phyloP scores from a whole-genome alignment of 306 rosid species.

The Medicago lupulina region DNA sequence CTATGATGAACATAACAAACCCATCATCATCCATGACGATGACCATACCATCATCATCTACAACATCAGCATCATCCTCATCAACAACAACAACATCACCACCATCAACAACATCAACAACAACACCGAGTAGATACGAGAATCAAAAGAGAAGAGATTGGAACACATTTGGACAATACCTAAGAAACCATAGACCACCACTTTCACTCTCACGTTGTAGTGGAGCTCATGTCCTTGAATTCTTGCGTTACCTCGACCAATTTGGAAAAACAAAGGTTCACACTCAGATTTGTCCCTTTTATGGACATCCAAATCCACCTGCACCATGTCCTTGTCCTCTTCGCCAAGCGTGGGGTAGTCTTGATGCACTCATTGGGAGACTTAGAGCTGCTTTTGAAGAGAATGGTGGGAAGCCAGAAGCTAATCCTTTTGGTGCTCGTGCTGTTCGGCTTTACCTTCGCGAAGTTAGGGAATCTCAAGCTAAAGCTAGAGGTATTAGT shows the following conservation, averaged over 20 bases:
- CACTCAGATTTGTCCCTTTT: conserved; percentile 74
- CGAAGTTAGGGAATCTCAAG: conserved; percentile 79
- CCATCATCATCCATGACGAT: conserved; percentile 10
- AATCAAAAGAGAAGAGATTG: conserved; percentile 78
- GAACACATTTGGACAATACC: conserved; percentile 83
- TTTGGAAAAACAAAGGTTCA: conserved; percentile 88
- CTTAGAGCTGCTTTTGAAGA: conserved; percentile 92
- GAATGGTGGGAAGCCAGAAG: conserved; percentile 63
- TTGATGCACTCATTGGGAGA: conserved; percentile 81
- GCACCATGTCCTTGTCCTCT: conserved; percentile 84
- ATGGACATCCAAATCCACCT: conserved; percentile 80
- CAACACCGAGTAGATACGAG: conserved; percentile 67
- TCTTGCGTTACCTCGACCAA: conserved; percentile 75
- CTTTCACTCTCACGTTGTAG: conserved; percentile 69
- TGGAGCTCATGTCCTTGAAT: conserved; percentile 80
- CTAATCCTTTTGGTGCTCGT: conserved; percentile 83
- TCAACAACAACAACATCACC: not conserved
- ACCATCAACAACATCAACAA: conserved; percentile 31
- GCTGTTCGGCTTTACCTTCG: conserved; percentile 79
- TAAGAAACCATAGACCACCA: conserved; percentile 73
- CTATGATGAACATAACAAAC: not conserved
- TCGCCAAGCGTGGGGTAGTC: conserved; percentile 93
- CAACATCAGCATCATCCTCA: not conserved
- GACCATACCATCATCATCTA: not conserved
- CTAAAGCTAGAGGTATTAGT: conserved; percentile 86